These are phyloP conservation scores for Colletotrichum chlorophyti DNA, from an alignment of 2,329 filamentous ascomycete species.

Conservation along the genomic window DNA sequence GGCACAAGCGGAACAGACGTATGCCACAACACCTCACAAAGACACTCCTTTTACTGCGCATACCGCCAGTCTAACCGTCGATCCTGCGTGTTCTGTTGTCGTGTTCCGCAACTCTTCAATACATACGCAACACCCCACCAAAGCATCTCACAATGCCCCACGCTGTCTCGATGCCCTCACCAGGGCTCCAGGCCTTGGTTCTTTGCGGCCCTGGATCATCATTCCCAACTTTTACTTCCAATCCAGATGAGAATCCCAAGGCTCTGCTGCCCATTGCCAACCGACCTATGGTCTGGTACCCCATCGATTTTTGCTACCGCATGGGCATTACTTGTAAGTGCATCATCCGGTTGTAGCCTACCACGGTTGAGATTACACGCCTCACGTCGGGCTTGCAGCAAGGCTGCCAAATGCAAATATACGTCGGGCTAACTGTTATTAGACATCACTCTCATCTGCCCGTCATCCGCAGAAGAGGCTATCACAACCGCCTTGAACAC, in stretches of 20 bases:
- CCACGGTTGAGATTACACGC: background rate
- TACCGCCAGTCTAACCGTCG: background rate
- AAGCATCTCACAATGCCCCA: conserved; percentile 68
- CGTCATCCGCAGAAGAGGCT: conserved; percentile 69
- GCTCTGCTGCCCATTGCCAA: conserved; percentile 84
- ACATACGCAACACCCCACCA: conserved; percentile 20
- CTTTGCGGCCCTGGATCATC: conserved; percentile 84
- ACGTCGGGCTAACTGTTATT: conserved; percentile 32
- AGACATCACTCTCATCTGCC: conserved; percentile 71
- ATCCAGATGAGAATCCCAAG: conserved; percentile 81
- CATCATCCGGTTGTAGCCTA: background rate
- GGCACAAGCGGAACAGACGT: background rate
- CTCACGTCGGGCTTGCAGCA: background rate
- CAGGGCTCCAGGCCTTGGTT: conserved; percentile 83
- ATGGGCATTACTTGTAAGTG: conserved; percentile 76
- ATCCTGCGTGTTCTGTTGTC: background rate
- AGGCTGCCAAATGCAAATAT: background rate
- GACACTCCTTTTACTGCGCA: background rate
- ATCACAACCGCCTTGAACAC: conserved; percentile 76
- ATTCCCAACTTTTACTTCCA: conserved; percentile 82
- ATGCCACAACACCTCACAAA: background rate
- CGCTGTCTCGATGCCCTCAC: conserved; percentile 73
- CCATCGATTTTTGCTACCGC: conserved; percentile 83
- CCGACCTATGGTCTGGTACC: conserved; percentile 89
- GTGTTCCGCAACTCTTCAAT: background rate